Base-by-base conservation (phyloP, 1,284 basidiomycete species). In the Coniophora puteana region DNA sequence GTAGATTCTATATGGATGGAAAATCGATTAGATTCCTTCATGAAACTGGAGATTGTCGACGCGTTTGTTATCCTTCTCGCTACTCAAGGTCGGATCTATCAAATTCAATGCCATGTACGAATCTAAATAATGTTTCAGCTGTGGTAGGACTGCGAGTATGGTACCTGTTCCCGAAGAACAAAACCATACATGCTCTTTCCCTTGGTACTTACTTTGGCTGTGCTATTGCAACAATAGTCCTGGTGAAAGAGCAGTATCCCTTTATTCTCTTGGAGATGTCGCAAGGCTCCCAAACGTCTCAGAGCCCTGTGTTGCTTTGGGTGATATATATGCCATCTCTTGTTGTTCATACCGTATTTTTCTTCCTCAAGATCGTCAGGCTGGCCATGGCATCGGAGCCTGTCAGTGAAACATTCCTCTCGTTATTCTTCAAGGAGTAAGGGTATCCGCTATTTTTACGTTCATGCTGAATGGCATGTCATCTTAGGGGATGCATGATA, bases 111-210 rank as follows among this genome's bases (percentile, higher is more conserved):
- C n/a, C n/a, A n/a, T n/a, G n/a, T n/a, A n/a, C n/a, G n/a, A n/a
- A n/a, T n/a, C n/a, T n/a, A n/a, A n/a, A n/a, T n/a, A n/a, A n/a
- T n/a, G n/a, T n/a, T n/a, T n/a, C n/a, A 54, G 52, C 37, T 12
- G 38, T 44, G 24, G 40, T 54, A 41, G 58, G 42, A 14, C 36
- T 38, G 34, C 52, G 55, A 4, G 42, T 54, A 18, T 54, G 56
- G 56, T 52, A 50, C 27, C 31, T 58, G 24, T 58, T 58, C 13
- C 12, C 36, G 11, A 43, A 33, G 16, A 42, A 36, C 22, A 29
- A 8, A n/a, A 10, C 33, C 18, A 29, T 47, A 22, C 39, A 28
- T 23, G 25, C 26, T n/a, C 31, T 45, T 20, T 29, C 38, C 20
- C 35, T 31, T 13, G 17, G 10, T n/a, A 20, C 29, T 10, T 46